Evolutionary conservation across 306 rosid species (phyloP).

Genomic region (Inga leiocalycina): DNA sequence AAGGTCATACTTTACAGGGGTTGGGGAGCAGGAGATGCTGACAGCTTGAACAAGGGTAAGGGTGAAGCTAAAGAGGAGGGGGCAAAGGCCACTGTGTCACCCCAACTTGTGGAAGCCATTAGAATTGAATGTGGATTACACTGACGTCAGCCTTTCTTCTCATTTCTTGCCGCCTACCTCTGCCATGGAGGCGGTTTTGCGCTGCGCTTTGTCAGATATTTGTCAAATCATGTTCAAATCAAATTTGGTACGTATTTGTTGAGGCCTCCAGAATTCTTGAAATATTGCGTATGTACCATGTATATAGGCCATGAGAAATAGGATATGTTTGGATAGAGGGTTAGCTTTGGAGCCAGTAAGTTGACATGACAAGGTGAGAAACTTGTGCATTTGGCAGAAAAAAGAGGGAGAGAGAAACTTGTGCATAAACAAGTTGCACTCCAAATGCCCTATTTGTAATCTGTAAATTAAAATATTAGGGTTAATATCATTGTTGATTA

Average conservation of each 20-base stretch:
- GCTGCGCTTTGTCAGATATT: conserved; percentile 10
- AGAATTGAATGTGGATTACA: conserved; percentile 82
- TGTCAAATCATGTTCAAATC: background rate
- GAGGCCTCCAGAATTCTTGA: background rate
- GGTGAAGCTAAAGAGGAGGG: conserved; percentile 26
- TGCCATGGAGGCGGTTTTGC: background rate
- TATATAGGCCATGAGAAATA: background rate
- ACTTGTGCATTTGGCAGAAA: too few relatives aligned
- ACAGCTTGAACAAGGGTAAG: background rate
- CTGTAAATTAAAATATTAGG: too few relatives aligned
- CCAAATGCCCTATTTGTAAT: too few relatives aligned
- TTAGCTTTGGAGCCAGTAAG: too few relatives aligned
- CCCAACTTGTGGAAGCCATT: conserved; percentile 86
- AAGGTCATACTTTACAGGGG: conserved; percentile 89
- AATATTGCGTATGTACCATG: background rate
- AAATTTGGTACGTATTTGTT: conserved; percentile 9
- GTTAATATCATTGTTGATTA: too few relatives aligned
- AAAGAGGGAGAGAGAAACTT: too few relatives aligned
- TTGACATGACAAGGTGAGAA: too few relatives aligned
- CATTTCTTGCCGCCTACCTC: background rate
- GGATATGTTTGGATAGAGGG: background rate
- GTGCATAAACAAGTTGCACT: too few relatives aligned
- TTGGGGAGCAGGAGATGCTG: conserved; percentile 70
- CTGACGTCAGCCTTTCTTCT: background rate
- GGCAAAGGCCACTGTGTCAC: conserved; percentile 49